Evolutionary conservation across 495 filamentous ascomycete species (phyloP).

Genomic region (Pyrenopolyporus hunteri): DNA sequence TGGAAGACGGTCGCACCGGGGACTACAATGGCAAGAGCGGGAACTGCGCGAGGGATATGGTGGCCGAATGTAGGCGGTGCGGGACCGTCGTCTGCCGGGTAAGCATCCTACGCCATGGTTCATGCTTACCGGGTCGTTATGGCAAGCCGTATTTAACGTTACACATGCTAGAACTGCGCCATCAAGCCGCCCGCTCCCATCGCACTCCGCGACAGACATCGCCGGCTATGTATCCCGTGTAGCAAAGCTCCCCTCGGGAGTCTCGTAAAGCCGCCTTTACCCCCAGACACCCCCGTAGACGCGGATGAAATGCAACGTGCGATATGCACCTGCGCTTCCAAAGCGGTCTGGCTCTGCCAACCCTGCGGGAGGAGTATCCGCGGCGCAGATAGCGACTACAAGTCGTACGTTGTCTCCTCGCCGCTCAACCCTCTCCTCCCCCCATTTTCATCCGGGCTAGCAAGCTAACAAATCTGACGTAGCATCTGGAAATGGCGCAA

Average conservation of each 20-base stretch:
- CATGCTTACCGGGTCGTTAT: neutral
- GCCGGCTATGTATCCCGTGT: constrained; percentile 78
- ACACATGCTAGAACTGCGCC: constrained; percentile 73
- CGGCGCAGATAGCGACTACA: constrained; percentile 74
- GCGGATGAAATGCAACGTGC: constrained; percentile 57
- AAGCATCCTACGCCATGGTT: constrained; percentile 36
- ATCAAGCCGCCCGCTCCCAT: constrained; percentile 71
- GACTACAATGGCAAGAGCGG: constrained; percentile 66
- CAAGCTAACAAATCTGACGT: too few relatives aligned
- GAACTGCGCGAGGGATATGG: constrained; percentile 83
- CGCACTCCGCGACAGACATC: constrained; percentile 70
- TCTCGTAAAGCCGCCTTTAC: constrained; percentile 47
- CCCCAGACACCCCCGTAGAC: constrained; percentile 36
- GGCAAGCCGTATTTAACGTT: neutral
- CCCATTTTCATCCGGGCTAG: neutral
- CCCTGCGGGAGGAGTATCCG: constrained; percentile 74
- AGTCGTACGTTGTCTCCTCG: constrained; percentile 45
- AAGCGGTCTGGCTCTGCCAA: constrained; percentile 78
- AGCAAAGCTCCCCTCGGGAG: constrained; percentile 65
- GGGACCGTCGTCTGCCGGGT: constrained; percentile 79
- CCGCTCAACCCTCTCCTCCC: neutral
- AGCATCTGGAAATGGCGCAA: constrained; percentile 89
- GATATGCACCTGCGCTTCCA: constrained; percentile 70
- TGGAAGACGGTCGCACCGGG: constrained; percentile 47
- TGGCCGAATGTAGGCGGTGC: constrained; percentile 79